These are phyloP conservation scores for Gracilaria caudata DNA, from an alignment of 23 red algal genomes.

Conservation along the genomic window DNA sequence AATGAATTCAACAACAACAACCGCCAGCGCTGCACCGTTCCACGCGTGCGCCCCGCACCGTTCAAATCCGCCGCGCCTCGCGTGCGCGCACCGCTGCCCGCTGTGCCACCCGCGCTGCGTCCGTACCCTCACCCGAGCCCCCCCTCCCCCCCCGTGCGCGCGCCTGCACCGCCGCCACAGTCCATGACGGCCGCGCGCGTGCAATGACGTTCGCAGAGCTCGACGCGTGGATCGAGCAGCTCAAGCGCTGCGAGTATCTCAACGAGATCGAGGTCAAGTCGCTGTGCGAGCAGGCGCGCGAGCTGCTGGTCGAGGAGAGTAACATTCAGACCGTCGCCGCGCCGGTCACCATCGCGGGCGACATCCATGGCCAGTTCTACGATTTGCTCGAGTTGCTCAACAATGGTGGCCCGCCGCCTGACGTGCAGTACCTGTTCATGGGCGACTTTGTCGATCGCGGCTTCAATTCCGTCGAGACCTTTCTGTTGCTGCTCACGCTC, in stretches of 20 bases:
- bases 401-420: constrained; percentile 83
- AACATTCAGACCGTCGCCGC: constrained; percentile 89
- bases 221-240: constrained; percentile 91
- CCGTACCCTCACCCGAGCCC: not conserved
- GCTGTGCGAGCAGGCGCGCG: constrained; percentile 88
- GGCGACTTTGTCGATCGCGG: constrained; percentile 97
- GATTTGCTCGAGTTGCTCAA: constrained; percentile 96
- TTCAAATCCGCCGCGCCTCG: not conserved
- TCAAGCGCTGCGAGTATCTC: constrained; percentile 94
- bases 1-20: not conserved
- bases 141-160: not conserved
- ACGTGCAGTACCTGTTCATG: constrained; percentile 91
- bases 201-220: constrained; percentile 78
- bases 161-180: not conserved
- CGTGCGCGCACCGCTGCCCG: not conserved
- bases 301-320: constrained; percentile 91
- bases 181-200: not conserved
- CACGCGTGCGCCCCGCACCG: not conserved
- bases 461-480: constrained; percentile 92
- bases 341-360: constrained; percentile 95
- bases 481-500: constrained; percentile 81
- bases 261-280: constrained; percentile 90
- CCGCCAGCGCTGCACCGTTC: not conserved
- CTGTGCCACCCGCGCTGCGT: not conserved
- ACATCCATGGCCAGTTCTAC: constrained; percentile 99